Conservation (phyloP, 192 early-diverging fungal species). For the Kappamyces sp. region DNA sequence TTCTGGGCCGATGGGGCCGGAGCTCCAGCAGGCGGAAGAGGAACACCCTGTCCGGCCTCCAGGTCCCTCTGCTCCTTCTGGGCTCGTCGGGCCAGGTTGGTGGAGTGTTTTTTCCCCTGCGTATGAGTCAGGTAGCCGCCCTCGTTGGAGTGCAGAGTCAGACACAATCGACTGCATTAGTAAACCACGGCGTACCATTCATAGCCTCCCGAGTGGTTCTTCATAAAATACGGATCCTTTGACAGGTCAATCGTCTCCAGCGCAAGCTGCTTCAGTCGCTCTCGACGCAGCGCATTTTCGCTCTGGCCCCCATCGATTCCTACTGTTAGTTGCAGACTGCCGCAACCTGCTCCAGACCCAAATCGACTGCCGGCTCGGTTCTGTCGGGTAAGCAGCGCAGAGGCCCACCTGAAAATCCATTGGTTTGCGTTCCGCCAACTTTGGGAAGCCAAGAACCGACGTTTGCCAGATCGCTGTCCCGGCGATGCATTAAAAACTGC, state of each 20-base stretch:
- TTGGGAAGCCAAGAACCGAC: too few species aligned
- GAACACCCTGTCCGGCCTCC: constrained; percentile 4
- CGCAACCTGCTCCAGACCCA: too few species aligned
- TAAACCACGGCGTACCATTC: constrained; percentile 27
- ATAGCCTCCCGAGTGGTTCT: constrained; percentile 57
- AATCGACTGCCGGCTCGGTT: too few species aligned
- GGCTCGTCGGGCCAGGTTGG: constrained; percentile 82
- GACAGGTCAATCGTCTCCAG: constrained; percentile 93
- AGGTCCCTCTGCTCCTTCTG: constrained; percentile 69
- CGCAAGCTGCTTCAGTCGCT: constrained; percentile 89
- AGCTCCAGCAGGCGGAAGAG: constrained; percentile 18
- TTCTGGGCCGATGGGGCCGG: constrained; percentile 33
- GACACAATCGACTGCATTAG: constrained; percentile 36
- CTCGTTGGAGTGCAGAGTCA: constrained; percentile 76
- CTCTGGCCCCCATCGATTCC: too few species aligned
- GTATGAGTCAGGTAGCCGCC: constrained; percentile 95
- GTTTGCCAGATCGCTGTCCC: too few species aligned
- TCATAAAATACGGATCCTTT: constrained; percentile 97
- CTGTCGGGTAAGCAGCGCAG: too few species aligned
- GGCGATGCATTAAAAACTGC: too few species aligned
- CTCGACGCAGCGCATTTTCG: constrained; percentile 18
- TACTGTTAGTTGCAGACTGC: too few species aligned
- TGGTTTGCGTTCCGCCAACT: too few species aligned
- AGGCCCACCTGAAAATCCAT: too few species aligned
- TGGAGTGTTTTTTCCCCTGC: constrained; percentile 97